These are phyloP conservation scores for Colletotrichum eremochloae DNA, from an alignment of 2,329 filamentous ascomycete genomes.

Conservation along the genomic window DNA sequence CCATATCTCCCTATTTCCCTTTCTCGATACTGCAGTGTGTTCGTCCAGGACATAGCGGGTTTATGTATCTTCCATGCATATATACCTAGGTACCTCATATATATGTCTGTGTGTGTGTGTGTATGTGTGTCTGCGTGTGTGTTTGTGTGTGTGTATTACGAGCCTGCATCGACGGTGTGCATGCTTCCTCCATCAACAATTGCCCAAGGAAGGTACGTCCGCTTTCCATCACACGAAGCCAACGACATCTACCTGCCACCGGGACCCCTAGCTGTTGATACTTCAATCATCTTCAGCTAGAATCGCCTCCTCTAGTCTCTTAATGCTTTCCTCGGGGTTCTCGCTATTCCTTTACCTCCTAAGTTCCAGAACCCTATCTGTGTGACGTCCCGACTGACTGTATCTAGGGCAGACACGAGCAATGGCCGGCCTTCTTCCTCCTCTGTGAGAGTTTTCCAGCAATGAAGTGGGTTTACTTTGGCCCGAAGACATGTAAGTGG, in stretches of 20 bases:
- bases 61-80: background rate
- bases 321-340: background rate
- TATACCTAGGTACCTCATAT: no score
- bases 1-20: background rate
- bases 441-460: background rate
- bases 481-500: background rate
- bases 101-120: no score
- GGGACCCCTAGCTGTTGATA: background rate
- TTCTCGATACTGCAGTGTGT: background rate
- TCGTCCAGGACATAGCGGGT: background rate
- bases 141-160: background rate
- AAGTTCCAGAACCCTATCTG: background rate
- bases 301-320: background rate
- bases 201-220: background rate
- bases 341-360: no score
- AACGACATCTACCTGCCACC: background rate
- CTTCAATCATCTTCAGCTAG: background rate
- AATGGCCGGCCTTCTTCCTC: background rate
- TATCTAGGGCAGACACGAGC: background rate
- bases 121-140: background rate
- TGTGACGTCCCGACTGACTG: background rate
- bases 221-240: background rate
- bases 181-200: background rate
- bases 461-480: no score
- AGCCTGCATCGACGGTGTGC: background rate